Base-by-base conservation (phyloP, 495 filamentous ascomycete genomes). In the Penicillium subrubescens region DNA sequence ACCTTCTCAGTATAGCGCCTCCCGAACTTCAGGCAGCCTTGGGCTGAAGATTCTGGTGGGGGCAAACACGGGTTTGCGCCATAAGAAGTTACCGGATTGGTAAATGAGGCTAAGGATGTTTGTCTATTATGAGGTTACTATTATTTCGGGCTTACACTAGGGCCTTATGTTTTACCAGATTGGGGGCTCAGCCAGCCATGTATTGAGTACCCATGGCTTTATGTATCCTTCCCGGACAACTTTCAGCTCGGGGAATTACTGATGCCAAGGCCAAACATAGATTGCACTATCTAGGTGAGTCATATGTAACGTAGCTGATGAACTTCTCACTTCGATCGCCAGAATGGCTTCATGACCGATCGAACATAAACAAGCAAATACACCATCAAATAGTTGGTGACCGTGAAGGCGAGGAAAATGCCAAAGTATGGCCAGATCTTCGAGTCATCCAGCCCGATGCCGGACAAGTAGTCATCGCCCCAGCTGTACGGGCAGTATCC, bases 381-480 rank as follows among this genome's bases (percentile, higher is more conserved):
- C 0, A 94, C 87, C 67, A 92, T 82, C 55, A 82, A 70, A 79
- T 87, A 93, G 59, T 93, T 93, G 23, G 82, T 84, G 21, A 92
- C 71, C 34, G 86, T 87, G 72, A 93, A 92, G 0, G 80, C 84
- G 43, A 89, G 57, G 75, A 93, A 92, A 57, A 92, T 89, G 4
- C 89, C 91, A 68, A 91, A 89, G 71, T 92, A 83, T 27, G 83
- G 73, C 89, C 89, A 91, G 69, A 88, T 87, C 43, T 88, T 78
- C 6, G 73, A 74, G 0, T 81, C 79, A n/a, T 82, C 61, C 29
- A 93, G 80, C 44, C 90, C 90, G 31, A 94, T 71, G 2, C 77
- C 82, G 0, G 71, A 58, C 37, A 93, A 77, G 59, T 92, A 96
- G 73, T 88, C 84, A 39, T 84, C 80, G 4, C 87, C 88, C 51